A percentile compares a stretch with the other conserved stretches of the same genome.
These are phyloP conservation scores for Chlorella sorokiniana DNA, from an alignment of 139 green algal species.

Conservation along the genomic window DNA sequence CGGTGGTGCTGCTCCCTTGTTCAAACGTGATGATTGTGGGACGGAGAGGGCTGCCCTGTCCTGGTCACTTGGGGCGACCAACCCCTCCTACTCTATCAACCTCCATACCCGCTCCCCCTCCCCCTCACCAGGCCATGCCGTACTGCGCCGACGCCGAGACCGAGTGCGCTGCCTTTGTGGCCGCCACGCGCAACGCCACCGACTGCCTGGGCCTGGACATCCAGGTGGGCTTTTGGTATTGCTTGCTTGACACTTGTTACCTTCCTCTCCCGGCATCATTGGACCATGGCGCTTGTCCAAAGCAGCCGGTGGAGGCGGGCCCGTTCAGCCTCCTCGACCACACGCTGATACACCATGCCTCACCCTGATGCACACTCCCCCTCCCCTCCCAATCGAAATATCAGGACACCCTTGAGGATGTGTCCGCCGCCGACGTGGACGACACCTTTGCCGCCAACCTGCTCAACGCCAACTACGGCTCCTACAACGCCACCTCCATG, in stretches of 20 bases:
- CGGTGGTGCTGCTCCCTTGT: conserved; percentile 19
- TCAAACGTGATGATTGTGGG: too few species aligned
- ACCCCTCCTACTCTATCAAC: too few species aligned
- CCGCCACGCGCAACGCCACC: not conserved
- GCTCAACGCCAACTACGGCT: conserved; percentile 13
- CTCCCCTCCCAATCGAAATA: not conserved
- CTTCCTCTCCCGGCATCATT: not conserved
- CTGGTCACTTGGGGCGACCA: too few species aligned
- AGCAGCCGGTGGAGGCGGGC: too few species aligned
- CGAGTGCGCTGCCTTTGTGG: not conserved
- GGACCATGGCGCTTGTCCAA: not conserved
- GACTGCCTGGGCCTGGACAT: conserved; percentile 1
- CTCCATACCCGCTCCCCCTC: too few species aligned
- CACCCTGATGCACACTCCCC: not conserved
- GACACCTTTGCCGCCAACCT: not conserved
- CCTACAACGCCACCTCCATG: conserved; percentile 17
- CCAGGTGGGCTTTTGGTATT: not conserved
- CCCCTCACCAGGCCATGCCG: too few species aligned
- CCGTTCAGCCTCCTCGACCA: too few species aligned
- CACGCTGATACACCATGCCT: not conserved
- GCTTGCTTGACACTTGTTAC: not conserved
- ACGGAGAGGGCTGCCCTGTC: too few species aligned
- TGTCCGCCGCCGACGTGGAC: conserved; percentile 28
- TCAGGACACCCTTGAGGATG: conserved; percentile 13
- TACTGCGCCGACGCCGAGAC: too few species aligned